These are phyloP conservation scores for Stachybotrys elegans DNA, from an alignment of 2,329 filamentous ascomycete genomes.

Conservation along the genomic window DNA sequence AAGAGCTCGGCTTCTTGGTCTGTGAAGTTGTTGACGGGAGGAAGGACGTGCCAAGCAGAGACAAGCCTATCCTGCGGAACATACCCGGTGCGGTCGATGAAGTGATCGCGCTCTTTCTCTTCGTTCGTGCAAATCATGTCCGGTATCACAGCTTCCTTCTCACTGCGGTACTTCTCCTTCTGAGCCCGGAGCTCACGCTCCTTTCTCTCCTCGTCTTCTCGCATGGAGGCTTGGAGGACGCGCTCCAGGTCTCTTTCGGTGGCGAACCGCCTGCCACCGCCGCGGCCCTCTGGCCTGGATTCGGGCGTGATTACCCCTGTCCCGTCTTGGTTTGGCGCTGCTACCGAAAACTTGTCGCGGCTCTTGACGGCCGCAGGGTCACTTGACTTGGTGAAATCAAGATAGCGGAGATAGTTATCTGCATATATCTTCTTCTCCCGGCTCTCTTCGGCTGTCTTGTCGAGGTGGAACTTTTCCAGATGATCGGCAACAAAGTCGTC, in stretches of 20 bases:
- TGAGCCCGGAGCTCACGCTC: constrained; percentile 61
- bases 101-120: constrained; percentile 53
- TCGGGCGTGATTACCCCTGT: constrained; percentile 41
- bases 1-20: constrained; percentile 65
- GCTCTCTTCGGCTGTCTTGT: constrained; percentile 32
- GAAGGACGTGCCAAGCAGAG: constrained; percentile 65
- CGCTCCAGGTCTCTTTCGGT: constrained; percentile 71
- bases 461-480: constrained; percentile 35
- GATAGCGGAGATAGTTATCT: constrained; percentile 44
- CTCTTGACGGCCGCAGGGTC: constrained; percentile 51
- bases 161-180: constrained; percentile 66
- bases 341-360: constrained; percentile 46
- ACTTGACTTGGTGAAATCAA: constrained; percentile 51
- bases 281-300: constrained; percentile 51
- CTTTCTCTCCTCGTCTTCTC: constrained; percentile 64
- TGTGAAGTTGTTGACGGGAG: constrained; percentile 70
- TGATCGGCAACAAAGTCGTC: constrained; percentile 41
- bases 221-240: constrained; percentile 66
- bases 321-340: constrained; percentile 28
- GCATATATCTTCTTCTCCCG: constrained; percentile 36
- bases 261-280: constrained; percentile 52
- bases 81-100: constrained; percentile 61
- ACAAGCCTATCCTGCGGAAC: constrained; percentile 63
- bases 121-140: constrained; percentile 61
- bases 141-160: constrained; percentile 72